Base-by-base conservation (phyloP, 2,329 filamentous ascomycete genomes). In the Tolypocladium tropicale region DNA sequence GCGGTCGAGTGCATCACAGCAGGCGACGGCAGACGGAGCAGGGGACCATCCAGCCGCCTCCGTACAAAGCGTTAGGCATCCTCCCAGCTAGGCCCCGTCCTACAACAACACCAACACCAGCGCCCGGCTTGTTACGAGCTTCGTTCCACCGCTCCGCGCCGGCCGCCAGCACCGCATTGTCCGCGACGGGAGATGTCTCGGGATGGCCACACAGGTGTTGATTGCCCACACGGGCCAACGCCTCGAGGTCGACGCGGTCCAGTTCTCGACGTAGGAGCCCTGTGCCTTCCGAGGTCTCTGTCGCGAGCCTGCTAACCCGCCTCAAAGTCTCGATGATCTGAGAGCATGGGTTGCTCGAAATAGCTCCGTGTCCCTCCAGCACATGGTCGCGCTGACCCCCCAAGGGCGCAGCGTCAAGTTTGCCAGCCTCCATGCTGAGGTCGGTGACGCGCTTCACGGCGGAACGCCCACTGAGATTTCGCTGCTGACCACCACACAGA, bases 201-300 rank as follows among this genome's bases (percentile, higher is more conserved):
- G 78, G 74, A 95, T 95, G 90, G 88, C 89, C 77, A 83, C 93
- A 71, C 85, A 90, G 76, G 86, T 96, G 74, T 89, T 90, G 78
- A 86, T 96, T 70, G 91, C 90, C 80, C 92, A 95, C 76, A 91
- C 89, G 74, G 93, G 93, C 78, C 86, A 90, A 79, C 86, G 87
- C 75, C 81, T 96, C 69, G 80, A 85, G 71, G 82, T 89, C 71
- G 89, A 95, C 75, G 83, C 86, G 63, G 80, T 85, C 61, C 82
- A 84, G 68, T 88, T 93, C 73, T 79, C 81, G 64, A 88, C 86
- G 87, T 90, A 77, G 65, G 84, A 32, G 32, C 11, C 23, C 32
- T 11, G 12, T n/a, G 9, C 41, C 18, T 50, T 34, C 51, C 54
- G 21, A 51, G 23, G 30, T 53, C 41, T 59, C n/a, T 58, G 59